A percentile compares a stretch with the other conserved stretches of the same genome.
Evolutionary conservation across 805 yeast species (phyloP).

Genomic region (Saccharomycopsis olivae): DNA sequence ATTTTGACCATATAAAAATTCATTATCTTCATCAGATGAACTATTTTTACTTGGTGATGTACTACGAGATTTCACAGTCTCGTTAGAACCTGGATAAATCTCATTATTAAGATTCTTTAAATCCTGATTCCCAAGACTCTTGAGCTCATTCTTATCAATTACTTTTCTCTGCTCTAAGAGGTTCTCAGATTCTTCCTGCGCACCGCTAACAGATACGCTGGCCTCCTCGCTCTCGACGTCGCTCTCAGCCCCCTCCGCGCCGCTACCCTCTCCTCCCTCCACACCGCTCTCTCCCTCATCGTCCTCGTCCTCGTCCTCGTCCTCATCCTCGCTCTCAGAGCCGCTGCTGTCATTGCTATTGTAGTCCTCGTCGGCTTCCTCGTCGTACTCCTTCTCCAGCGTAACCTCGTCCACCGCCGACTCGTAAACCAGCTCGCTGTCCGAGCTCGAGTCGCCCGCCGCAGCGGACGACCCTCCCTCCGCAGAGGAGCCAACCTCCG

Average conservation of each 20-base stretch:
- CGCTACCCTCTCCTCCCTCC: slow-evolving; percentile 2
- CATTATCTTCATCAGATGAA: slow-evolving; percentile 7
- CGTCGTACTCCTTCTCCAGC: slow-evolving; percentile 10
- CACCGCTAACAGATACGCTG: slow-evolving; percentile 7
- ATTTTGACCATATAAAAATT: slow-evolving; percentile 15
- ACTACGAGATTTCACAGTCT: background rate
- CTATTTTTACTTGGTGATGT: background rate
- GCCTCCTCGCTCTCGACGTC: slow-evolving; percentile 18
- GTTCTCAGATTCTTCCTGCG: slow-evolving; percentile 18
- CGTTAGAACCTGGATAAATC: background rate
- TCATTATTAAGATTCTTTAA: slow-evolving; percentile 40
- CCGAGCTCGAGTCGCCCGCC: background rate
- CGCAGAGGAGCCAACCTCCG: slow-evolving; percentile 1
- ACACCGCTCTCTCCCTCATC: slow-evolving; percentile 1
- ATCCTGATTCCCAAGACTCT: slow-evolving; percentile 52
- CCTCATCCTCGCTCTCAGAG: slow-evolving; percentile 17
- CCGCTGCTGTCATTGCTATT: slow-evolving; percentile 1
- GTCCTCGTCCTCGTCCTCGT: slow-evolving; percentile 14
- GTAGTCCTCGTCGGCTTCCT: background rate
- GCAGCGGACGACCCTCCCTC: background rate
- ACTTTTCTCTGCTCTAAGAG: slow-evolving; percentile 6
- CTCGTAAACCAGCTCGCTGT: background rate
- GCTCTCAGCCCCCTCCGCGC: background rate
- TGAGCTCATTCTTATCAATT: slow-evolving; percentile 38
- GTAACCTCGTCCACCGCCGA: slow-evolving; percentile 17